phyloP scores from a whole-genome alignment of 1,139 yeast species.

The Blastobotrys malaysiensis region DNA sequence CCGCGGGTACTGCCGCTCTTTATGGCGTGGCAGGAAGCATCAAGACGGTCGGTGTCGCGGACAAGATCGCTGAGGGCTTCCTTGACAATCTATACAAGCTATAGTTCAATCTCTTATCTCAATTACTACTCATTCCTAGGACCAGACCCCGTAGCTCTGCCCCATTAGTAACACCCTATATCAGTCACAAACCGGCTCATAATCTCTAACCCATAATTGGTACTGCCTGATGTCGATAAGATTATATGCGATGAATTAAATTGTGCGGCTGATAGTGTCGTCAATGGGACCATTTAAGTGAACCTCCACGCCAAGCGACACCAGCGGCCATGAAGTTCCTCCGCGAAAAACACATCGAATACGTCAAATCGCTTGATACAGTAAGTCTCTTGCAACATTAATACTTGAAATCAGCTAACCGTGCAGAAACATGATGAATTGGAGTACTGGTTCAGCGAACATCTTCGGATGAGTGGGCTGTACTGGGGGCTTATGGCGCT shows the following conservation, averaged over 20 bases:
- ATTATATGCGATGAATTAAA: neutral
- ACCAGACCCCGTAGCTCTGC: no score
- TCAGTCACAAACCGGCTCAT: no score
- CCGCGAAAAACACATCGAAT: constrained; percentile 48
- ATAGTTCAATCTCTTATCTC: constrained; percentile 5
- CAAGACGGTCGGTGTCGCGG: constrained; percentile 80
- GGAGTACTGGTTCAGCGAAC: constrained; percentile 89
- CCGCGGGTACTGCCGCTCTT: constrained; percentile 65
- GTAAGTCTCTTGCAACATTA: constrained; percentile 19
- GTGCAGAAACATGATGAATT: constrained; percentile 45
- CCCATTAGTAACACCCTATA: no score
- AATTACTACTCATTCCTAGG: neutral
- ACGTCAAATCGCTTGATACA: constrained; percentile 47
- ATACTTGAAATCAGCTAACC: neutral
- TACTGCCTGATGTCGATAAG: no score
- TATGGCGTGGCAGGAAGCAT: constrained; percentile 96
- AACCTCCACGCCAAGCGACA: neutral
- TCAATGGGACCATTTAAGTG: neutral
- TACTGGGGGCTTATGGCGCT: constrained; percentile 93
- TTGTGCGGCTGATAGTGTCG: neutral
- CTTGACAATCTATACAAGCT: constrained; percentile 68
- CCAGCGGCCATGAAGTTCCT: constrained; percentile 16
- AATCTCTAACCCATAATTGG: no score
- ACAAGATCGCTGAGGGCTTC: constrained; percentile 68
- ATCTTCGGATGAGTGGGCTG: constrained; percentile 77